phyloP scores from a whole-genome alignment of 2,329 filamentous ascomycete genomes.

The Trichoderma brevicompactum region DNA sequence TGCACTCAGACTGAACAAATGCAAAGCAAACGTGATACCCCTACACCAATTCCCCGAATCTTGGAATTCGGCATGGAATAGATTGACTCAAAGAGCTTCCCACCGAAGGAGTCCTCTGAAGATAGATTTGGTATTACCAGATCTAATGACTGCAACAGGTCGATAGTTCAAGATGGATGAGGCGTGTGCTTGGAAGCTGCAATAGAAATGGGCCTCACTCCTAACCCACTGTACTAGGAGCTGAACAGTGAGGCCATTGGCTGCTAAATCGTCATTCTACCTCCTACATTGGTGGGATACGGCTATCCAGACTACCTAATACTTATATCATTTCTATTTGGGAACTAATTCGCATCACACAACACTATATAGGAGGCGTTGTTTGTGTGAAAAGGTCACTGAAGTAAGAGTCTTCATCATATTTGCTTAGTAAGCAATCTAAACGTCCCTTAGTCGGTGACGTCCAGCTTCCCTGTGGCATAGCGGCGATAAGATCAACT shows the following conservation, averaged over 20 bases:
- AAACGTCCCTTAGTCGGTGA: background rate
- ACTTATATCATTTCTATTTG: no score
- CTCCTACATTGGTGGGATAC: background rate
- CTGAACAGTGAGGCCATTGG: background rate
- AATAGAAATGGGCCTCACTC: background rate
- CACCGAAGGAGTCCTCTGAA: background rate
- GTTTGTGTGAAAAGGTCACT: no score
- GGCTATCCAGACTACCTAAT: no score
- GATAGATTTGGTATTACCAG: background rate
- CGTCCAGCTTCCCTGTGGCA: constrained; percentile 1
- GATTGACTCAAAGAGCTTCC: background rate
- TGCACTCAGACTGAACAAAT: constrained; percentile 26
- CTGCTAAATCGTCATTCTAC: background rate
- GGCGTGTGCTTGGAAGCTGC: background rate
- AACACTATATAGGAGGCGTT: no score
- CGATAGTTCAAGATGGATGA: background rate
- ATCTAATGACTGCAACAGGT: background rate
- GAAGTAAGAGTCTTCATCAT: background rate
- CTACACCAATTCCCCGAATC: constrained; percentile 28
- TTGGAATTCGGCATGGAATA: background rate
- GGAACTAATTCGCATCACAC: no score
- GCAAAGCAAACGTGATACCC: constrained; percentile 29
- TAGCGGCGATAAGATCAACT: constrained; percentile 2
- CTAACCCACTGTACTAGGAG: background rate
- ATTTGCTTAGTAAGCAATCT: constrained; percentile 8